These are phyloP conservation scores for Diaporthe longicolla DNA, from an alignment of 2,329 filamentous ascomycete genomes.

Conservation along the genomic window DNA sequence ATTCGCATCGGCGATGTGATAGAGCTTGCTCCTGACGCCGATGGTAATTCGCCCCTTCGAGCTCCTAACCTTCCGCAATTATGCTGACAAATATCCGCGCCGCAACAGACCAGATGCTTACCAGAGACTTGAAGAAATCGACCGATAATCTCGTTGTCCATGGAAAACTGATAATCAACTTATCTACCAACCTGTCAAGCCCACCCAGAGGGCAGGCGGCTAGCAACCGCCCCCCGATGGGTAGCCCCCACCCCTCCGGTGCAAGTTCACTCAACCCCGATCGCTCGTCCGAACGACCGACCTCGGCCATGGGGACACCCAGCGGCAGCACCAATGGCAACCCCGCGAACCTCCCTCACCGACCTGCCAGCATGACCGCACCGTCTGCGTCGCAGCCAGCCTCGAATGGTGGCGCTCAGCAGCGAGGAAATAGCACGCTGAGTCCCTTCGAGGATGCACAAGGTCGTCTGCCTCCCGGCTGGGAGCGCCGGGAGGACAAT, in stretches of 20 bases:
- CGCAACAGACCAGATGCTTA: constrained; percentile 95
- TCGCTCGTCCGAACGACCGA: constrained; percentile 62
- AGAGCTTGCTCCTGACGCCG: constrained; percentile 88
- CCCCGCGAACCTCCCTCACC: constrained; percentile 59
- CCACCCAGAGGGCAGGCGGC: constrained; percentile 72
- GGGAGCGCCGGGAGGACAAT: constrained; percentile 97
- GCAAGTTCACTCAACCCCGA: constrained; percentile 61
- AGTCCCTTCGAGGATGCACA: constrained; percentile 98
- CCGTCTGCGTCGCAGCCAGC: constrained; percentile 50
- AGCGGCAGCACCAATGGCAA: constrained; percentile 61
- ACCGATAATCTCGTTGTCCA: constrained; percentile 98
- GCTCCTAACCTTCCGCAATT: constrained; percentile 46
- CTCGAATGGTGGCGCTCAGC: constrained; percentile 55
- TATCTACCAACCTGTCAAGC: constrained; percentile 88
- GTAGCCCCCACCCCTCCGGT: constrained; percentile 60
- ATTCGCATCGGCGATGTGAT: constrained; percentile 95
- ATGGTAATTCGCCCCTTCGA: constrained; percentile 72
- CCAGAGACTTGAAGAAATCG: constrained; percentile 95
- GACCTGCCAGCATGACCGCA: constrained; percentile 63
- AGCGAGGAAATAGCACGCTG: constrained; percentile 70
- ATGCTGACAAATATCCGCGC: constrained; percentile 46
- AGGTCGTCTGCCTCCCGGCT: constrained; percentile 90
- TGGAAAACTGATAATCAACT: constrained; percentile 95
- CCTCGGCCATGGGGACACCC: constrained; percentile 66
- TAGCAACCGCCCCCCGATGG: constrained; percentile 62